Conservation (phyloP, 345 rosid genomes). For the Barbarea vulgaris region DNA sequence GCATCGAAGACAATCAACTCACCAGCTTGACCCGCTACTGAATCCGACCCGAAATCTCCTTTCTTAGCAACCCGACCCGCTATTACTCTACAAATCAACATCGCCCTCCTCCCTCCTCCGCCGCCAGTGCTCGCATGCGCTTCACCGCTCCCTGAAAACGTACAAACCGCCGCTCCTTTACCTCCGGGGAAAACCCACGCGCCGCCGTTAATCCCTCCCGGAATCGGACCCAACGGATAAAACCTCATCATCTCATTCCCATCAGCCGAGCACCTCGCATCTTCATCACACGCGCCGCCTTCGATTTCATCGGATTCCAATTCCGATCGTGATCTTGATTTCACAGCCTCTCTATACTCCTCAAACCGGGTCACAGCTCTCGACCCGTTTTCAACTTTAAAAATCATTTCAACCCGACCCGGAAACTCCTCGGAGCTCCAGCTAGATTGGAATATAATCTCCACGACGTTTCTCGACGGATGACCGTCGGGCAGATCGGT, state of each 20-base stretch:
- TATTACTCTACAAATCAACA: slow-evolving; percentile 90
- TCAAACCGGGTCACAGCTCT: slow-evolving; percentile 74
- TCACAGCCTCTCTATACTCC: slow-evolving; percentile 85
- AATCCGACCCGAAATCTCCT: slow-evolving; percentile 63
- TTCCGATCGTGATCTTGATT: slow-evolving; percentile 47
- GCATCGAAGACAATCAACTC: slow-evolving; percentile 82
- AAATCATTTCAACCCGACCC: slow-evolving; percentile 86
- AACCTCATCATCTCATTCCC: slow-evolving; percentile 99
- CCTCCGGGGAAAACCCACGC: slow-evolving; percentile 62
- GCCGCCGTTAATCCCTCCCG: slow-evolving; percentile 49
- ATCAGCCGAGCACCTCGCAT: slow-evolving; percentile 83
- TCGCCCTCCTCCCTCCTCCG: slow-evolving; percentile 83
- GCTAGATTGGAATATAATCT: slow-evolving; percentile 92
- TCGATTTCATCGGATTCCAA: slow-evolving; percentile 6
- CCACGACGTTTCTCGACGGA: slow-evolving; percentile 90
- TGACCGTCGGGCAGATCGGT: slow-evolving; percentile 87
- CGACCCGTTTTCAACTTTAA: slow-evolving; percentile 86
- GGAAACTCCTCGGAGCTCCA: slow-evolving; percentile 77
- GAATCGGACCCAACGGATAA: slow-evolving; percentile 69
- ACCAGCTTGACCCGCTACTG: slow-evolving; percentile 75
- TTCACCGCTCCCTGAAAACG: slow-evolving; percentile 74
- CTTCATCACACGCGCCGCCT: slow-evolving; percentile 59
- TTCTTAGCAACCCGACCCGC: slow-evolving; percentile 82
- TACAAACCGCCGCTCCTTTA: slow-evolving; percentile 52
- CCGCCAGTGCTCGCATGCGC: slow-evolving; percentile 92